Evolutionary conservation across 2,329 filamentous ascomycete genomes (phyloP).

Genomic region (Diaporthe amygdali): DNA sequence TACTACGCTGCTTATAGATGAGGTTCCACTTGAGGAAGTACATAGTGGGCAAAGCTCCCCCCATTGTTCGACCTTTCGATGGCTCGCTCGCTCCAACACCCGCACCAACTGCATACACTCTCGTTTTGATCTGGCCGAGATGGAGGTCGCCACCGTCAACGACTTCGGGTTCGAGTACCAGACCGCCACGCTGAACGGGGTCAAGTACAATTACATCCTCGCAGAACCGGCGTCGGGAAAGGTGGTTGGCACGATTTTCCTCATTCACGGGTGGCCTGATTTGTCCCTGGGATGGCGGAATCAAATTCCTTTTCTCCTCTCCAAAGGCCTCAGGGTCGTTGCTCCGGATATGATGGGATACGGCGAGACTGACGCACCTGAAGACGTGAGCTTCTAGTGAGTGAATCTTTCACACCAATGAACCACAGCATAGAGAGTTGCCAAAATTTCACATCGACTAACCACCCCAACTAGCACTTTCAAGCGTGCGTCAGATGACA

Average conservation of each 20-base stretch:
- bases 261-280: conserved; percentile 82
- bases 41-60: neutral
- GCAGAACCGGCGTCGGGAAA: conserved; percentile 50
- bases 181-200: conserved; percentile 67
- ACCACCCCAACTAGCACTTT: conserved; percentile 39
- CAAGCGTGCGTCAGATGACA: conserved; percentile 76
- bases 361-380: conserved; percentile 73
- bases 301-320: conserved; percentile 79
- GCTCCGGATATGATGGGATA: conserved; percentile 89
- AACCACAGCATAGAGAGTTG: too few relatives aligned
- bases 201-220: conserved; percentile 71
- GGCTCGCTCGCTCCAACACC: neutral
- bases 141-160: neutral
- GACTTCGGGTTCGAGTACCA: conserved; percentile 55
- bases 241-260: conserved; percentile 34
- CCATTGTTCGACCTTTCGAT: neutral
- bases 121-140: neutral
- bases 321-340: conserved; percentile 77
- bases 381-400: conserved; percentile 64
- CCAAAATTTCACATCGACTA: neutral
- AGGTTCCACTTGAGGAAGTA: neutral
- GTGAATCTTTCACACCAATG: neutral
- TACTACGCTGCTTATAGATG: neutral
- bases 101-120: neutral
- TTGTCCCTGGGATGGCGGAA: conserved; percentile 87